phyloP scores from a whole-genome alignment of 345 rosid genomes.

The Euclidium syriacum region DNA sequence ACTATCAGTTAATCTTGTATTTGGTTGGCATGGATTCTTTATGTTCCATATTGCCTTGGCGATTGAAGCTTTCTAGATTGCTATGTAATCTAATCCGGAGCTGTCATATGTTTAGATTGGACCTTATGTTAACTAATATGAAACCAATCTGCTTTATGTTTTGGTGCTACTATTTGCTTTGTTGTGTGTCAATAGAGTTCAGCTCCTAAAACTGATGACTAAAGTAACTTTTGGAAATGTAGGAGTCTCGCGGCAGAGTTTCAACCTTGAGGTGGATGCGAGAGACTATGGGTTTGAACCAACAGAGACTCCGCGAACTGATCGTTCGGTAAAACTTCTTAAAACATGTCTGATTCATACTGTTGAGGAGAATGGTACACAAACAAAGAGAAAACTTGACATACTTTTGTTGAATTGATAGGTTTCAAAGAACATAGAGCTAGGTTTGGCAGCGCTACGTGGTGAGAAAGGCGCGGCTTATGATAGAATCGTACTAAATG shows the following conservation, averaged over 20 bases:
- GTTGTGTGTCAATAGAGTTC: not conserved
- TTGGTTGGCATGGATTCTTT: not conserved
- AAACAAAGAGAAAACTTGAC: not conserved
- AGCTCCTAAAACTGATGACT: not conserved
- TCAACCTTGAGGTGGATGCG: conserved; percentile 81
- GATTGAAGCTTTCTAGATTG: not conserved
- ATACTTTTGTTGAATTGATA: not conserved
- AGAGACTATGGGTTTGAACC: conserved; percentile 83
- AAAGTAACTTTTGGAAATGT: conserved; percentile 16
- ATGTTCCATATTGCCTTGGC: not conserved
- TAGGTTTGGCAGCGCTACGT: conserved; percentile 74
- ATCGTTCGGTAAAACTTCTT: conserved; percentile 65
- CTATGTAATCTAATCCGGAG: not conserved
- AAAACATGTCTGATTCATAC: not conserved
- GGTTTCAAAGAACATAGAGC: conserved; percentile 81
- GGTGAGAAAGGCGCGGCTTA: conserved; percentile 86
- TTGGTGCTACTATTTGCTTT: not conserved
- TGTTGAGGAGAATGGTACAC: not conserved
- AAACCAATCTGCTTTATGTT: not conserved
- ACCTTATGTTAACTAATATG: not conserved
- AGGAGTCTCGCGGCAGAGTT: conserved; percentile 79
- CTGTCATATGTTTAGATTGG: not conserved
- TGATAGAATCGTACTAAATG: conserved; percentile 82
- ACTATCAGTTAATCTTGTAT: not conserved
- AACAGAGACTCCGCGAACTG: conserved; percentile 83